phyloP scores from a whole-genome alignment of 495 filamentous ascomycete species.

The Aspergillus nanangensis region DNA sequence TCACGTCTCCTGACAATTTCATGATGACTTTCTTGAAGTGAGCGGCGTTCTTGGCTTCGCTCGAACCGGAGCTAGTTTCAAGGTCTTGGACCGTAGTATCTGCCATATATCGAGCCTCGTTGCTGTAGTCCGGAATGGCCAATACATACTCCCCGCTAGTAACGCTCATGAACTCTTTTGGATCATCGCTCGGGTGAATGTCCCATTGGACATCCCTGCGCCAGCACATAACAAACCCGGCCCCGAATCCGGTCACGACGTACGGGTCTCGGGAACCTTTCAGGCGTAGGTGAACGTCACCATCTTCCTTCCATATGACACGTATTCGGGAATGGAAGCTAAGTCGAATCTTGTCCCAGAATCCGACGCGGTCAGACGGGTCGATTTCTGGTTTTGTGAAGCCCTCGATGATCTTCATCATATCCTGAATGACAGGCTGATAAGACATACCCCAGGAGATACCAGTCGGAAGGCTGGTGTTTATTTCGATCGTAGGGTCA shows the following conservation, averaged over 20 bases:
- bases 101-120: conserved; percentile 69
- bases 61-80: conserved; percentile 58
- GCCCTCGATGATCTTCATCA: conserved; percentile 99
- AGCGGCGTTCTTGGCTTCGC: conserved; percentile 65
- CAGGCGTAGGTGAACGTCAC: conserved; percentile 89
- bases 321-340: conserved; percentile 90
- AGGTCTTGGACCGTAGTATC: conserved; percentile 52
- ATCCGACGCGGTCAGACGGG: conserved; percentile 87
- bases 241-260: conserved; percentile 83
- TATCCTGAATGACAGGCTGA: conserved; percentile 97
- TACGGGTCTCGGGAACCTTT: conserved; percentile 95
- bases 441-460: conserved; percentile 98
- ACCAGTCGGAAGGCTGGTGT: conserved; percentile 83
- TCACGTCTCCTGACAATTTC: conserved; percentile 94
- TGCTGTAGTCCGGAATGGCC: conserved; percentile 88
- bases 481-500: conserved; percentile 84
- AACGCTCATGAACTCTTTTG: conserved; percentile 89
- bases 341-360: conserved; percentile 98
- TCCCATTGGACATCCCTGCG: conserved; percentile 86
- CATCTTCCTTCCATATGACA: conserved; percentile 88
- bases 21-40: conserved; percentile 96
- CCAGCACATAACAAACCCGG: conserved; percentile 97
- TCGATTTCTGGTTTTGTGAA: conserved; percentile 95
- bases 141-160: conserved; percentile 92
- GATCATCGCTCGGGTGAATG: conserved; percentile 75